A percentile compares a stretch with the other conserved stretches of the same genome.
Evolutionary conservation across 2,329 filamentous ascomycete genomes (phyloP).

Genomic region (Paracorniculantispora psalliotae): DNA sequence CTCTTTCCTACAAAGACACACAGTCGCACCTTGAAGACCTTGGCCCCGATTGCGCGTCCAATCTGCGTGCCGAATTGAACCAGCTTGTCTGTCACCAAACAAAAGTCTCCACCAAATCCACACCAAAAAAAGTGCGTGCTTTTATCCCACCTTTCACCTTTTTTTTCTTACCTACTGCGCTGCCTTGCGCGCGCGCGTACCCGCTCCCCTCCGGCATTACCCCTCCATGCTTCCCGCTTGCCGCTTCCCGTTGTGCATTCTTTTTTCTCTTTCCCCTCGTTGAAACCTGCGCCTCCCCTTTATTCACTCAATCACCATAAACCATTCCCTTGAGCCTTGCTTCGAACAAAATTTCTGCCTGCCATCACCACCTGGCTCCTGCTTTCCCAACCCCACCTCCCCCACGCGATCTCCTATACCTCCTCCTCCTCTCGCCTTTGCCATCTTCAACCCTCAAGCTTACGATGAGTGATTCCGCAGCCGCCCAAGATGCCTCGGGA

Average conservation of each 20-base stretch:
- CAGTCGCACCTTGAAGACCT: too few species aligned
- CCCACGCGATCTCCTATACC: not conserved
- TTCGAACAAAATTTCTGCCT: not conserved
- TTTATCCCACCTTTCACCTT: conserved; percentile 1
- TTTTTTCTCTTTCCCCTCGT: not conserved
- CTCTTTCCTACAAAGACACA: too few species aligned
- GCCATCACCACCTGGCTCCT: conserved; percentile 7
- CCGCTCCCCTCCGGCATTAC: not conserved
- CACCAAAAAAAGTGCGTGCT: conserved; percentile 8
- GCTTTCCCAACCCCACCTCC: not conserved
- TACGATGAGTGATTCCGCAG: conserved; percentile 26
- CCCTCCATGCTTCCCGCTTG: conserved; percentile 2
- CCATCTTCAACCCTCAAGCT: not conserved
- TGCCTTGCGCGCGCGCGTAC: too few species aligned
- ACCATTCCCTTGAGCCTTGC: not conserved
- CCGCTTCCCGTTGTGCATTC: too few species aligned
- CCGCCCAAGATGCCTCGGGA: conserved; percentile 55
- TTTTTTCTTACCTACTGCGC: not conserved
- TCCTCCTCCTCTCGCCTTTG: not conserved
- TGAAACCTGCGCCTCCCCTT: not conserved
- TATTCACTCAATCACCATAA: conserved; percentile 12
- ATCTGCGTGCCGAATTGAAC: not conserved
- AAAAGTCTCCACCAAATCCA: conserved; percentile 5
- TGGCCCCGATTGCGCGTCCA: not conserved
- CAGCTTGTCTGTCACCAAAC: too few species aligned